phyloP scores from a whole-genome alignment of 2,329 filamentous ascomycete species.

The Hortaea werneckii region DNA sequence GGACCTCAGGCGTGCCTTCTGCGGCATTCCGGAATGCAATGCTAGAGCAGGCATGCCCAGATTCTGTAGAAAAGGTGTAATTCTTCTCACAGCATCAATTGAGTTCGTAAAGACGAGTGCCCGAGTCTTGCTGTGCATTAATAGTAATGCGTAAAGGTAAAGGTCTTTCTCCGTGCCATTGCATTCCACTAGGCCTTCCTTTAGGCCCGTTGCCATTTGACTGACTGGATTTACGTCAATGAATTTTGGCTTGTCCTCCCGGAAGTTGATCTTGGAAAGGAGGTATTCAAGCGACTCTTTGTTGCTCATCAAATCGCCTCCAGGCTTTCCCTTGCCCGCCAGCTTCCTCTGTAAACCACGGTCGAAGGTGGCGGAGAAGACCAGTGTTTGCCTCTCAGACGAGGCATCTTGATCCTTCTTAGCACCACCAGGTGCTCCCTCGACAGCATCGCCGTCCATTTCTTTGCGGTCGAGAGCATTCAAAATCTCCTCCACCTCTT shows the following conservation, averaged over 20 bases:
- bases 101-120: constrained; percentile 93
- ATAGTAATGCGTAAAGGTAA: constrained; percentile 78
- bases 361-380: constrained; percentile 95
- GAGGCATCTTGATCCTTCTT: neutral
- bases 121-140: constrained; percentile 70
- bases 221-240: constrained; percentile 82
- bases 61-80: constrained; percentile 74
- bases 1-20: constrained; percentile 88
- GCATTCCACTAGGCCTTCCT: constrained; percentile 87
- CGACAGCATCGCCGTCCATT: constrained; percentile 25
- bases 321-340: constrained; percentile 59
- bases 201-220: constrained; percentile 78
- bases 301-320: constrained; percentile 54
- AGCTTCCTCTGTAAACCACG: constrained; percentile 86
- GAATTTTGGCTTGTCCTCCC: constrained; percentile 73
- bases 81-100: constrained; percentile 78
- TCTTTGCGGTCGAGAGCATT: constrained; percentile 57
- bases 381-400: constrained; percentile 63
- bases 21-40: constrained; percentile 87
- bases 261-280: constrained; percentile 79
- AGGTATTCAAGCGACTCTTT: constrained; percentile 62
- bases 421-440: neutral
- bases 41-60: constrained; percentile 66
- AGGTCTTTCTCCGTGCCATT: constrained; percentile 93
- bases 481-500: constrained; percentile 84